Evolutionary conservation across 179 eudicot genomes (phyloP), one percentile per base, ranked within the genome.

Genomic region (Pouteria campechiana): DNA sequence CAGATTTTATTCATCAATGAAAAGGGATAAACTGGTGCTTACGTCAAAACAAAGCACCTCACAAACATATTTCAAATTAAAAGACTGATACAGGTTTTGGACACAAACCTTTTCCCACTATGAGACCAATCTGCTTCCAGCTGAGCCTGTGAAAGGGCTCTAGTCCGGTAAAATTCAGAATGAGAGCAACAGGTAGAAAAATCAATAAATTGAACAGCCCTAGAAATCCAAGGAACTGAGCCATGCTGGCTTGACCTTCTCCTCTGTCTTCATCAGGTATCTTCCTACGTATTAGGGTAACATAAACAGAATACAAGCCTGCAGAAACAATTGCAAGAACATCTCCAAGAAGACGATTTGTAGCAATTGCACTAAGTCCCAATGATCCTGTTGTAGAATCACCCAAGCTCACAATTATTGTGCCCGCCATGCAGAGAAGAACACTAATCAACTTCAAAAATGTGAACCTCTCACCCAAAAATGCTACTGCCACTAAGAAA

Each of bases 341-440:
- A 52, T 86, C 96, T n/a, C 98, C 98, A 23, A 86, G 75, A 52
- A 60, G 55, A 46, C 83, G 94, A 32, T 73, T 76, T 32, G 93
- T 69, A 60, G 80, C 83, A 45, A 71, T 56, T 36, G 34, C 59
- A 57, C 64, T 73, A n/a, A n/a, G n/a, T n/a, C n/a, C n/a, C n/a
- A n/a, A n/a, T 29, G 44, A 51, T 25, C 63, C 83, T 5, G 77
- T 24, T 47, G 60, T 55, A 9, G 86, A 62, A 66, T 90, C 96
- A 22, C 98, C 96, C 68, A 86, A 69, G 53, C 96, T 86, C 43
- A 86, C 98, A 65, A 90, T 67, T 15, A 86, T 54, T 1, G 96
- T 86, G 30, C 98, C 98, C 48, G 82, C 98, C 98, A 90, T 90
- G 67, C 98, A 90, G 43, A 90, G 92, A 25, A 90, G 73, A 36